Percentiles rank a stretch among this genome's conserved stretches.
Conservation (phyloP, 129 eudicot species). For the Tagetes patula region DNA sequence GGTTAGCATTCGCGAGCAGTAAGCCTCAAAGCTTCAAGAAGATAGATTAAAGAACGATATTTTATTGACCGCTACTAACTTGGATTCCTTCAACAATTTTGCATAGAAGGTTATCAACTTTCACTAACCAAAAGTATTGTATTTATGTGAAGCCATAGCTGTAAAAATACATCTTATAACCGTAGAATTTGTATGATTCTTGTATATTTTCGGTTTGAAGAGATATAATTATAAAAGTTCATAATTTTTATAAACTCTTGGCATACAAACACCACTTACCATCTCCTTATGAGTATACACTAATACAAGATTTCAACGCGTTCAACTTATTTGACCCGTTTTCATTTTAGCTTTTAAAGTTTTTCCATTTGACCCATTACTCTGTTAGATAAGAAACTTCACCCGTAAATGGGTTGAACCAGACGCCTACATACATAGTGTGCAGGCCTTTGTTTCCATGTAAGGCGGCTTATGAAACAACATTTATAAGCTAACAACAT, state of each 20-base stretch:
- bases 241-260: background rate
- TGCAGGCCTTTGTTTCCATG: background rate
- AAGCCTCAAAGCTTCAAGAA: constrained; percentile 79
- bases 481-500: background rate
- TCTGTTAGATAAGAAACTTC: background rate
- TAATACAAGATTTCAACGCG: background rate
- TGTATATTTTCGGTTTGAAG: constrained; percentile 23
- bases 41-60: constrained; percentile 43
- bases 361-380: constrained; percentile 1
- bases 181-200: constrained; percentile 28
- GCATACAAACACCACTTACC: background rate
- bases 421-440: background rate
- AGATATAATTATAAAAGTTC: constrained; percentile 13
- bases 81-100: constrained; percentile 49
- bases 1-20: constrained; percentile 94
- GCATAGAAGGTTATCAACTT: constrained; percentile 44
- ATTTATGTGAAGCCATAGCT: constrained; percentile 39
- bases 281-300: background rate
- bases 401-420: background rate
- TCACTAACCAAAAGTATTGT: constrained; percentile 44
- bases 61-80: constrained; percentile 40
- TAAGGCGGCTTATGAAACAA: background rate
- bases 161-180: constrained; percentile 18
- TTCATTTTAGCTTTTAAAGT: background rate
- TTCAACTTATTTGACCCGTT: background rate